A percentile compares a stretch with the other conserved stretches of the same genome.
Evolutionary conservation across 371 early-diverging fungal species (phyloP).

Genomic region (Mortierella sp.): DNA sequence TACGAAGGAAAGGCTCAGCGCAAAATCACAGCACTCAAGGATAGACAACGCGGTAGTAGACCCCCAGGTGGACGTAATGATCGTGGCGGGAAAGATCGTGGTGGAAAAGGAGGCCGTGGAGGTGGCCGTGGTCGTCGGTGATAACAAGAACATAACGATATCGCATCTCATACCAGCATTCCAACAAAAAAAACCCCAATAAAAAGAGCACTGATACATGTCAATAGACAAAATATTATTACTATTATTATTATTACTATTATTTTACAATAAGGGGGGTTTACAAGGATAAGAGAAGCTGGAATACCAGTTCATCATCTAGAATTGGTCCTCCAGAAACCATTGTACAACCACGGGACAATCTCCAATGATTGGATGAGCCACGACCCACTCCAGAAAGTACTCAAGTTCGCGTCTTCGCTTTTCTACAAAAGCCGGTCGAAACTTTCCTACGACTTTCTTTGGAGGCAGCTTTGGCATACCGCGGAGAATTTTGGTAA

Average conservation of each 20-base stretch:
- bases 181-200: background rate
- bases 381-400: slow-evolving; percentile 53
- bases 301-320: background rate
- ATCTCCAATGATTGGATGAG: slow-evolving; percentile 44
- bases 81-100: slow-evolving; percentile 17
- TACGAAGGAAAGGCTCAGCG: slow-evolving; percentile 52
- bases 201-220: background rate
- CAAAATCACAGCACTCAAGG: slow-evolving; percentile 41
- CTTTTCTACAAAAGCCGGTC: slow-evolving; percentile 48
- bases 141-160: background rate
- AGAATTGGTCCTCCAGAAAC: slow-evolving; percentile 27
- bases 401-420: slow-evolving; percentile 49
- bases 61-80: slow-evolving; percentile 33
- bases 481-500: slow-evolving; percentile 25
- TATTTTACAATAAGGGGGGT: background rate
- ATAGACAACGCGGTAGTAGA: slow-evolving; percentile 28
- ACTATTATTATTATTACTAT: background rate
- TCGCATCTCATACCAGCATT: slow-evolving; percentile 1
- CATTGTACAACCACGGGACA: slow-evolving; percentile 52
- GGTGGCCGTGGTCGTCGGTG: slow-evolving; percentile 17
- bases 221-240: background rate
- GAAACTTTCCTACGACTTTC: slow-evolving; percentile 46
- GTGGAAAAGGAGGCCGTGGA: slow-evolving; percentile 29
- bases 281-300: background rate
- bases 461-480: slow-evolving; percentile 50